Conservation (phyloP, 2,329 filamentous ascomycete species). For the Akanthomyces muscarius region DNA sequence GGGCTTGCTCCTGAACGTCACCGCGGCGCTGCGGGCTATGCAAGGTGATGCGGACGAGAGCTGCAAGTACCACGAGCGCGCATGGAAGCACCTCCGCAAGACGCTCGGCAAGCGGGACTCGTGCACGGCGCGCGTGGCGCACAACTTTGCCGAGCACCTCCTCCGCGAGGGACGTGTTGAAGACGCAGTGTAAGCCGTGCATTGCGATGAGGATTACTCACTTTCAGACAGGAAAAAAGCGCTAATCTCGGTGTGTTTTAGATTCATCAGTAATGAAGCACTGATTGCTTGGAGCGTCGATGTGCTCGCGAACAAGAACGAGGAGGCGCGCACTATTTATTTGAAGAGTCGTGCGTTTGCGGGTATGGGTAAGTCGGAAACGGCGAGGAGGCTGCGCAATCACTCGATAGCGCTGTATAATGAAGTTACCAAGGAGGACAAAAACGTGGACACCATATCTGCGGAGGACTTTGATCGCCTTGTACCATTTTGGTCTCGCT, state of each 20-base stretch:
- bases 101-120: constrained; percentile 16
- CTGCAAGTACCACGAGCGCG: constrained; percentile 4
- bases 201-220: too few relatives aligned
- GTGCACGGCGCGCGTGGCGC: constrained; percentile 15
- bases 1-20: constrained; percentile 12
- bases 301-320: constrained; percentile 14
- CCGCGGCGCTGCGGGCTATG: constrained; percentile 15
- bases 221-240: background rate
- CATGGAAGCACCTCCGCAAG: constrained; percentile 15
- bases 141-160: constrained; percentile 18
- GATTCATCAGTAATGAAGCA: constrained; percentile 9
- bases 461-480: constrained; percentile 17
- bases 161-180: background rate
- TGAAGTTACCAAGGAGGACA: constrained; percentile 11
- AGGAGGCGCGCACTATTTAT: constrained; percentile 18
- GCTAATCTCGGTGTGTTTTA: background rate
- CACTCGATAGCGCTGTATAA: constrained; percentile 5
- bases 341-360: constrained; percentile 15
- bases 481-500: constrained; percentile 18
- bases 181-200: constrained; percentile 14
- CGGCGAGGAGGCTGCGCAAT: constrained; percentile 11
- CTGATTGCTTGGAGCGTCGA: constrained; percentile 17
- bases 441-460: constrained; percentile 2
- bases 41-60: constrained; percentile 13
- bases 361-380: constrained; percentile 14